Evolutionary conservation across 768 basidiomycete genomes (phyloP).

Genomic region (Boletus huronensis): DNA sequence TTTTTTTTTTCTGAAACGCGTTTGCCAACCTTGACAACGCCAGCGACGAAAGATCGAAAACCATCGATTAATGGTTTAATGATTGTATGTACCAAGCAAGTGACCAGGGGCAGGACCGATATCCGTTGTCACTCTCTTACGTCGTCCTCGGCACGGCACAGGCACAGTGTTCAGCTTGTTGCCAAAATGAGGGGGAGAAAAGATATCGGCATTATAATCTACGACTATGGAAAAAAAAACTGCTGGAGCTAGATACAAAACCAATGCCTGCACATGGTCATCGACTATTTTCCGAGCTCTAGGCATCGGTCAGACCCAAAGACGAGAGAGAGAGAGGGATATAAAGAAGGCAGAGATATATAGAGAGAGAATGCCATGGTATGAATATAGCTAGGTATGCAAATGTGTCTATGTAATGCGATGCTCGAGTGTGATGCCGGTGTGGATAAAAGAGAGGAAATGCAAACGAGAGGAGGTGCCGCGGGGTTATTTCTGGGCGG

Average conservation of each 20-base stretch:
- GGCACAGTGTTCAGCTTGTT: conserved; percentile 4
- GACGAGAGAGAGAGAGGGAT: conserved; percentile 6
- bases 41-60: background rate
- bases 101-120: background rate
- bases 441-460: background rate
- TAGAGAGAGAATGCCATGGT: conserved; percentile 29
- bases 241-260: conserved; percentile 19
- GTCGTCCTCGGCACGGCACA: background rate
- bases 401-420: conserved; percentile 29
- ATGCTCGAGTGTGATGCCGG: conserved; percentile 24
- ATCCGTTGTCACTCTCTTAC: background rate
- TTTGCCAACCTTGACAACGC: background rate
- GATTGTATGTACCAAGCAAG: background rate
- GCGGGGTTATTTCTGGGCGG: conserved; percentile 7
- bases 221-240: conserved; percentile 10
- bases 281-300: conserved; percentile 17
- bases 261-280: conserved; percentile 8
- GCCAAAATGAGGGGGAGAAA: background rate
- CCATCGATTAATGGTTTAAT: no score
- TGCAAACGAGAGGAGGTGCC: conserved; percentile 21
- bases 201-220: conserved; percentile 23
- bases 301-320: conserved; percentile 16
- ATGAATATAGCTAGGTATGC: conserved; percentile 37
- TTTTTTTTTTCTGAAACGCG: background rate
- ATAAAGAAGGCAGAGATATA: background rate